Percentiles rank a stretch among this genome's conserved stretches.
phyloP scores from a whole-genome alignment of 805 yeast species.

The Yarrowia osloensis region DNA sequence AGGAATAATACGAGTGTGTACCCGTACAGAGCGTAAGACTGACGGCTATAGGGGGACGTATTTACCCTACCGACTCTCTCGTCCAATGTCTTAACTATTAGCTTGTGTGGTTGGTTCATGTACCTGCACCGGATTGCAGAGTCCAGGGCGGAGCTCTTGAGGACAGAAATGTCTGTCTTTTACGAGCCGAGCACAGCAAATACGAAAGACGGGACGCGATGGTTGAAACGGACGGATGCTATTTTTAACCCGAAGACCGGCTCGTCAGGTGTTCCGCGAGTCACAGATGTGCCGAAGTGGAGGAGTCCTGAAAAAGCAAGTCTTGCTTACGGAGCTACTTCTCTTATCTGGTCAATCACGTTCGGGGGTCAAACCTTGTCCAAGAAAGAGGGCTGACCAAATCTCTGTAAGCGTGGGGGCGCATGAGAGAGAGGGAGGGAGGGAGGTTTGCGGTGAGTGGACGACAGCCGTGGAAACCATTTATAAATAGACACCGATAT shows the following conservation, averaged over 20 bases:
- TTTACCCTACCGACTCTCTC: not conserved
- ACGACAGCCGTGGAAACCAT: not conserved
- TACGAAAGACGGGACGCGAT: not conserved
- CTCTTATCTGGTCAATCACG: slow-evolving; percentile 14
- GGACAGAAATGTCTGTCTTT: not conserved
- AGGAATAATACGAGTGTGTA: too few species aligned
- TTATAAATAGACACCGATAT: not conserved
- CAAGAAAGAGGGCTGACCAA: not conserved
- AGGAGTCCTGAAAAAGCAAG: not conserved
- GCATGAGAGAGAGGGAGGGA: not conserved
- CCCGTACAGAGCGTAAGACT: too few species aligned
- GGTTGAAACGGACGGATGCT: not conserved
- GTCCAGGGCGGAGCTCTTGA: not conserved
- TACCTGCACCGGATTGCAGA: slow-evolving; percentile 1
- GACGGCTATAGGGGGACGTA: not conserved
- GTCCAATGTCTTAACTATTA: not conserved
- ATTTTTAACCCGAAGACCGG: not conserved
- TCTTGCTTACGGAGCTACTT: not conserved
- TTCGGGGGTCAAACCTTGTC: not conserved
- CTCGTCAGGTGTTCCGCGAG: not conserved
- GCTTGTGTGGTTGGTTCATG: not conserved
- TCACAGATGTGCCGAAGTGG: not conserved
- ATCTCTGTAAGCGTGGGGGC: not conserved
- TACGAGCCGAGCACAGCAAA: not conserved
- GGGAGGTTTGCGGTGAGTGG: too few species aligned